These are phyloP conservation scores for Mycena capillaripes DNA, from an alignment of 768 basidiomycete species.

Conservation along the genomic window DNA sequence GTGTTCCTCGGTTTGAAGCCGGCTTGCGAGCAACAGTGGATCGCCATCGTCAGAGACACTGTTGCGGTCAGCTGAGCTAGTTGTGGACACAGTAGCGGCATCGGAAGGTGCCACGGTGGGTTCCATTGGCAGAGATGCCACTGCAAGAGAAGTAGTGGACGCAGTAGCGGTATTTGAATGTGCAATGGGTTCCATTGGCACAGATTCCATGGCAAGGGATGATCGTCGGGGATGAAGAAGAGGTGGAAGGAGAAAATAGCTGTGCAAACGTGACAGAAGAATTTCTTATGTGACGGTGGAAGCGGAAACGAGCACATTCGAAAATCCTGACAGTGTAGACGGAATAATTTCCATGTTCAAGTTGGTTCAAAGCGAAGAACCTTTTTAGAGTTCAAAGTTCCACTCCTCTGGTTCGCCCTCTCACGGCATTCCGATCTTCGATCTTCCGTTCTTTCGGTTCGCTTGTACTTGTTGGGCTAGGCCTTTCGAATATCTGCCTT, in stretches of 20 bases:
- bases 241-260: constrained; percentile 4
- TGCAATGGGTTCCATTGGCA: too few relatives aligned
- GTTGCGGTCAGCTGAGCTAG: constrained; percentile 7
- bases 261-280: constrained; percentile 12
- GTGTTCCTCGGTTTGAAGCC: constrained; percentile 27
- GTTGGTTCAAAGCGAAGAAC: too few relatives aligned
- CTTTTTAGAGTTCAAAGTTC: neutral
- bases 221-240: too few relatives aligned
- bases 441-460: neutral
- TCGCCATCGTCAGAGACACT: constrained; percentile 18
- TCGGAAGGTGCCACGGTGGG: neutral
- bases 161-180: too few relatives aligned
- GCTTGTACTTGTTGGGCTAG: neutral
- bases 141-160: neutral
- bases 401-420: neutral
- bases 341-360: too few relatives aligned
- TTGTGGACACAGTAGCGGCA: neutral
- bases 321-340: too few relatives aligned
- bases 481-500: neutral
- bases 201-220: too few relatives aligned
- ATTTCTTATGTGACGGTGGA: neutral
- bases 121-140: constrained; percentile 2
- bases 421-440: neutral
- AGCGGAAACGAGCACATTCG: too few relatives aligned
- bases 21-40: constrained; percentile 34